Base-by-base conservation (phyloP, 1,139 yeast genomes). In the Oligophagozyma castellii region DNA sequence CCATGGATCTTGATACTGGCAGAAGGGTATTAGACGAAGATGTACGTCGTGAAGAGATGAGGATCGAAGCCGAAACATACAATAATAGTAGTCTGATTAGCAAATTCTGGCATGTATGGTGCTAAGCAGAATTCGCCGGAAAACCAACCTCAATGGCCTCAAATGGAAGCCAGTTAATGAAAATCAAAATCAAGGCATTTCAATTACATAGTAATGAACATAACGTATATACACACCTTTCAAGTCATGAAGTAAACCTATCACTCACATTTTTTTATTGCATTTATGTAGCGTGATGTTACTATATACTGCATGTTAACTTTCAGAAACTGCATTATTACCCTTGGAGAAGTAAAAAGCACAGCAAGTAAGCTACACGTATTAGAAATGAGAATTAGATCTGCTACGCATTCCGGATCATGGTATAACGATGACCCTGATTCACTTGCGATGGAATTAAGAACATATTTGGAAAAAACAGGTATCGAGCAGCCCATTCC, bases 401-500 rank as follows among this genome's bases (percentile, higher is more conserved):
- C 67, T 4, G 93, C 94, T 1, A 65, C 93, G 2, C 95, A 84
- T 49, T 76, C 95, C 2, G 95, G 95, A 1, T 56, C 80, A 2
- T 89, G 98, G 98, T 89, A 89, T 52, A 48, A 70, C 5, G 62
- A 61, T 11, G 63, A 64, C 33, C 46, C 63, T 2, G 31, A 43
- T 3, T 49, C 49, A 13, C 60, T 84, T 14, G 49, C 58, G 3
- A 36, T 44, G 4, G 80, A 78, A 40, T 40, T 84, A 16, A 63
- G 62, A 8, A 44, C 44, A 2, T 69, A 59, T 40, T 52, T 75
- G 26, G 40, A 44, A 20, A 32, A 51, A 37, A 47, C 59, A 21
- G 30, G 29, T 28, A 39, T 46, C 10, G 40, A 40, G 16, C 35
- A 38, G 14, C 44, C 53, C 2, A 43, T 44, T 2, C 45, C 59